Evolutionary conservation across 2,329 filamentous ascomycete species (phyloP).

Genomic region (Dothideomycetes sp.): DNA sequence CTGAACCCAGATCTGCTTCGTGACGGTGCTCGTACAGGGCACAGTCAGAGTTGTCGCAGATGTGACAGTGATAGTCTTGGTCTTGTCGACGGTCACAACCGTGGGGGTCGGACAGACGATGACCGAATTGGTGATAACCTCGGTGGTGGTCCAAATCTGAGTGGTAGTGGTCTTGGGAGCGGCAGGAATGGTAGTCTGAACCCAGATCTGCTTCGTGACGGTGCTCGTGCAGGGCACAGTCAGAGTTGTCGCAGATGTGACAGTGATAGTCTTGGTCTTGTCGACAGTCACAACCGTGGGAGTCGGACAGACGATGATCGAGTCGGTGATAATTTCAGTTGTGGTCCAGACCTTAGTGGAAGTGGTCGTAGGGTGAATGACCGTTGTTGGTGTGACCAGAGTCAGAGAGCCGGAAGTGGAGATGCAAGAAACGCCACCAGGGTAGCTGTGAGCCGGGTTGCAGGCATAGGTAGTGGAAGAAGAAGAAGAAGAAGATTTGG

Average conservation of each 20-base stretch:
- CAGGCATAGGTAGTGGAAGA: conserved; percentile 15
- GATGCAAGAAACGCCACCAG: conserved; percentile 11
- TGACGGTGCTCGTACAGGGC: conserved; percentile 6
- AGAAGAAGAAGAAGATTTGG: neutral
- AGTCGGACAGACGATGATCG: conserved; percentile 10
- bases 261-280: conserved; percentile 11
- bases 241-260: conserved; percentile 11
- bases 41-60: conserved; percentile 14
- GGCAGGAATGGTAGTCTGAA: neutral
- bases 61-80: conserved; percentile 11
- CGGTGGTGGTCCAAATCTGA: too few relatives aligned
- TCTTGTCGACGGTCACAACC: conserved; percentile 1
- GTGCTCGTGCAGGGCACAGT: conserved; percentile 11
- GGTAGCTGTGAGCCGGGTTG: conserved; percentile 18
- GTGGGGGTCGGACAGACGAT: conserved; percentile 11
- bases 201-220: conserved; percentile 1
- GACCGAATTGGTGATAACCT: too few relatives aligned
- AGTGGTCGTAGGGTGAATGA: too few relatives aligned
- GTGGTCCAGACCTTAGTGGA: neutral
- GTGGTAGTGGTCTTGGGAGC: too few relatives aligned
- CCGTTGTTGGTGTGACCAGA: conserved; percentile 15
- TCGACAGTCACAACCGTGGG: conserved; percentile 11
- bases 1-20: too few relatives aligned
- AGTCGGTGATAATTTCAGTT: conserved; percentile 9
- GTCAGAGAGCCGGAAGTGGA: conserved; percentile 14